Percentiles rank a stretch among this genome's conserved stretches.
These are phyloP conservation scores for Annona squamosa DNA, from an alignment of 164 flowering plant genomes.

Conservation along the genomic window DNA sequence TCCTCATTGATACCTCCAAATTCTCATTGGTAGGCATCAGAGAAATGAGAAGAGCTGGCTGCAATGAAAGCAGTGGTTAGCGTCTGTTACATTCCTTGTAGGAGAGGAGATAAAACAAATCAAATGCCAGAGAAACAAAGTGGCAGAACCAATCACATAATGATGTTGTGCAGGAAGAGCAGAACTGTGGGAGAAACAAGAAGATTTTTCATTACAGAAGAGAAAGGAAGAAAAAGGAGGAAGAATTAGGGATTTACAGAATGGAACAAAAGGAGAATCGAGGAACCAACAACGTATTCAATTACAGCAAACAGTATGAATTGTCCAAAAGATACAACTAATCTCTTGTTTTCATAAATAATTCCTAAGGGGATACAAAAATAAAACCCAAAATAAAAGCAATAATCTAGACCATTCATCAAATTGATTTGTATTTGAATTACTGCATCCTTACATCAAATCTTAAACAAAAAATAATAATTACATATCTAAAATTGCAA, in stretches of 20 bases:
- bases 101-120: not conserved
- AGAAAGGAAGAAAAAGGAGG: not conserved
- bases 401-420: too few relatives aligned
- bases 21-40: constrained; percentile 32
- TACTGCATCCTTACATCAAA: too few relatives aligned
- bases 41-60: constrained; percentile 79
- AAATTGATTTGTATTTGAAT: too few relatives aligned
- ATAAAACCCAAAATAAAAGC: too few relatives aligned
- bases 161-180: too few relatives aligned
- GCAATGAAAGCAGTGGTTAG: constrained; percentile 17
- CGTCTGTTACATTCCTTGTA: not conserved
- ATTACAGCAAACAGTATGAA: too few relatives aligned
- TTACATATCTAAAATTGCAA: too few relatives aligned
- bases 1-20: constrained; percentile 18
- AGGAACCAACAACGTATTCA: too few relatives aligned
- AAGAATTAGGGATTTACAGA: not conserved
- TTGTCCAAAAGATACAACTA: too few relatives aligned
- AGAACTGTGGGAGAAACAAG: not conserved
- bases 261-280: not conserved
- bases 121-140: not conserved
- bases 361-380: too few relatives aligned
- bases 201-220: not conserved
- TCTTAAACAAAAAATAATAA: too few relatives aligned
- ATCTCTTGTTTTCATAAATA: too few relatives aligned
- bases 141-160: not conserved